A percentile compares a stretch with the other conserved stretches of the same genome.
Conservation (phyloP, 768 basidiomycete genomes). For the Lepiota subincarnata region DNA sequence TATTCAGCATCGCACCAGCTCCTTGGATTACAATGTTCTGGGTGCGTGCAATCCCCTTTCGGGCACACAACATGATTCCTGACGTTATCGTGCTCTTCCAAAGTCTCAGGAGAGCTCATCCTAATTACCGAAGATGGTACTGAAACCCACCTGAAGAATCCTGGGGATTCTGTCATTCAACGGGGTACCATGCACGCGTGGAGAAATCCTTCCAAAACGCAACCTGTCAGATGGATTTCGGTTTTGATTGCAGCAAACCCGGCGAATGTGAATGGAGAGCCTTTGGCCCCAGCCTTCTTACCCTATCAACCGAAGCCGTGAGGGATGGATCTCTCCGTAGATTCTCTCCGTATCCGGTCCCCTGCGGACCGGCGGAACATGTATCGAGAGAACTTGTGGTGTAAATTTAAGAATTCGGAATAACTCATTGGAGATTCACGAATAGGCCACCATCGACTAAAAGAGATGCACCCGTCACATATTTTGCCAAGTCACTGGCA, state of each 20-base stretch:
- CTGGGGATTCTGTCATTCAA: constrained; percentile 55
- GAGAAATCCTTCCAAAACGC: constrained; percentile 46
- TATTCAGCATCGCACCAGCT: constrained; percentile 45
- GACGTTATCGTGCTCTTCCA: constrained; percentile 6
- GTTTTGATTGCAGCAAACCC: constrained; percentile 54
- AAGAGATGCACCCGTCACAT: constrained; percentile 62
- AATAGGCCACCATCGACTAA: constrained; percentile 73
- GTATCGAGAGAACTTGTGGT: background rate
- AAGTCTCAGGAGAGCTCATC: constrained; percentile 54
- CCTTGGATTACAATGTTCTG: constrained; percentile 60
- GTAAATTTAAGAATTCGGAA: background rate
- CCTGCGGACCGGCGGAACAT: constrained; percentile 2
- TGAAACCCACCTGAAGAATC: constrained; percentile 47
- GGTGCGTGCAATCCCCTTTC: constrained; percentile 28
- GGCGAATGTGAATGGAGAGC: constrained; percentile 40
- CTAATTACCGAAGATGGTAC: constrained; percentile 54
- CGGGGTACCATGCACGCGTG: constrained; percentile 60
- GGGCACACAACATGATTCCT: background rate
- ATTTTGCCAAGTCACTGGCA: constrained; percentile 65
- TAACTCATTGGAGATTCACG: constrained; percentile 61
- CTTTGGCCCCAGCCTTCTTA: constrained; percentile 30
- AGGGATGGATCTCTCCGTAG: background rate
- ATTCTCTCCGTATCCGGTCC: background rate
- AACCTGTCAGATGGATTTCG: constrained; percentile 50
- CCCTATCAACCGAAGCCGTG: background rate